These are phyloP conservation scores for Dactylellina sp. DNA, from an alignment of 2,329 filamentous ascomycete genomes.

Conservation along the genomic window DNA sequence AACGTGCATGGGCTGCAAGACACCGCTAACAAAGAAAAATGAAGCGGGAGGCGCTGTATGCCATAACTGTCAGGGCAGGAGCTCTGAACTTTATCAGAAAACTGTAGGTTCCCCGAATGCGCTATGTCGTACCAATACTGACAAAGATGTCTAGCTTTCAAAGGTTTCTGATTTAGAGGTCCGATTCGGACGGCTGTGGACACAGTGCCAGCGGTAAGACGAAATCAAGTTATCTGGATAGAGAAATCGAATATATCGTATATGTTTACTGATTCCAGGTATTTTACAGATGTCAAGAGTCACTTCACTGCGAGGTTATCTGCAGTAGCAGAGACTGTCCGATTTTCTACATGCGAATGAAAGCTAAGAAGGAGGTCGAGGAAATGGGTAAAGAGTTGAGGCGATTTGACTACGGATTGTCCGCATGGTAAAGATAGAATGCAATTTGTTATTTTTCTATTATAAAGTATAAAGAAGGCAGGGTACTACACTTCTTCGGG, in stretches of 20 bases:
- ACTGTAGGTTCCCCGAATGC: slow-evolving; percentile 65
- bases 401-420: slow-evolving; percentile 87
- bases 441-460: slow-evolving; percentile 1
- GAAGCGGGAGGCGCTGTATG: slow-evolving; percentile 90
- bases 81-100: slow-evolving; percentile 94
- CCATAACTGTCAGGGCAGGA: slow-evolving; percentile 81
- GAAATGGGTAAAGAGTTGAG: slow-evolving; percentile 90
- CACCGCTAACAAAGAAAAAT: slow-evolving; percentile 82
- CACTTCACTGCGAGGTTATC: slow-evolving; percentile 98
- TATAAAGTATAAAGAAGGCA: not conserved
- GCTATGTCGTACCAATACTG: not conserved
- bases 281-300: slow-evolving; percentile 92
- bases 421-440: slow-evolving; percentile 70
- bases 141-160: slow-evolving; percentile 67
- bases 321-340: slow-evolving; percentile 96
- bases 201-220: slow-evolving; percentile 83
- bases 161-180: slow-evolving; percentile 94
- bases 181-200: slow-evolving; percentile 92
- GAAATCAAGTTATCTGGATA: slow-evolving; percentile 86
- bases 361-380: slow-evolving; percentile 98
- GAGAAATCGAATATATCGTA: slow-evolving; percentile 86
- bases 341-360: slow-evolving; percentile 99
- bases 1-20: slow-evolving; percentile 99
- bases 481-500: not conserved
- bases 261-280: slow-evolving; percentile 91